These are phyloP conservation scores for Craspedostauros australis DNA, from an alignment of 108 stramenopile species.

Conservation along the genomic window DNA sequence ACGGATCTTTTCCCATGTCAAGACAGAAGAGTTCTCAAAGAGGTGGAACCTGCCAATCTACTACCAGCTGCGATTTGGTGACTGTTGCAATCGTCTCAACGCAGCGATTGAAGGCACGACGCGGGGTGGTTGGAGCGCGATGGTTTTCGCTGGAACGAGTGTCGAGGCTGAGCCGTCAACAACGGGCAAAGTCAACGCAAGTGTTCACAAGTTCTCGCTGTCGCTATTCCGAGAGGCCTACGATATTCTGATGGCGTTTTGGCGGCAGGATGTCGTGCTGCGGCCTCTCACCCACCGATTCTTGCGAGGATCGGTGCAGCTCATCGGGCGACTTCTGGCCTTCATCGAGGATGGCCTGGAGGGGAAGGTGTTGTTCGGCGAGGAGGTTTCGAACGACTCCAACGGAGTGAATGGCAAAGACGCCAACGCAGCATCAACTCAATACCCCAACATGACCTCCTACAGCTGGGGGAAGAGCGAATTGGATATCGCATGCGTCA, in stretches of 20 bases:
- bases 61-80: constrained; percentile 84
- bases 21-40: constrained; percentile 79
- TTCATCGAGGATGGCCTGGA: constrained; percentile 74
- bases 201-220: constrained; percentile 77
- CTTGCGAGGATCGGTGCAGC: constrained; percentile 68
- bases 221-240: constrained; percentile 78
- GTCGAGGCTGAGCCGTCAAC: constrained; percentile 13
- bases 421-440: constrained; percentile 2
- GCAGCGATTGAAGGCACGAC: constrained; percentile 52
- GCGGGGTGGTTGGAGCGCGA: constrained; percentile 66
- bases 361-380: constrained; percentile 68
- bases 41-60: constrained; percentile 88
- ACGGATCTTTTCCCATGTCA: constrained; percentile 70
- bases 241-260: constrained; percentile 54
- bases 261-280: constrained; percentile 62
- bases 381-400: constrained; percentile 11
- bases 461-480: constrained; percentile 75
- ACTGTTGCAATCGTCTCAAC: constrained; percentile 73
- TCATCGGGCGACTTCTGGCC: constrained; percentile 60
- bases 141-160: constrained; percentile 62
- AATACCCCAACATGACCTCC: constrained; percentile 24
- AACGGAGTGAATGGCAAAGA: constrained; percentile 3
- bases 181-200: constrained; percentile 32
- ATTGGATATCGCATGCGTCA: constrained; percentile 71
- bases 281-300: constrained; percentile 73